A percentile compares a stretch with the other conserved stretches of the same genome.
Conservation (phyloP, 148 eudicot species). For the Salicornia ramosissima region DNA sequence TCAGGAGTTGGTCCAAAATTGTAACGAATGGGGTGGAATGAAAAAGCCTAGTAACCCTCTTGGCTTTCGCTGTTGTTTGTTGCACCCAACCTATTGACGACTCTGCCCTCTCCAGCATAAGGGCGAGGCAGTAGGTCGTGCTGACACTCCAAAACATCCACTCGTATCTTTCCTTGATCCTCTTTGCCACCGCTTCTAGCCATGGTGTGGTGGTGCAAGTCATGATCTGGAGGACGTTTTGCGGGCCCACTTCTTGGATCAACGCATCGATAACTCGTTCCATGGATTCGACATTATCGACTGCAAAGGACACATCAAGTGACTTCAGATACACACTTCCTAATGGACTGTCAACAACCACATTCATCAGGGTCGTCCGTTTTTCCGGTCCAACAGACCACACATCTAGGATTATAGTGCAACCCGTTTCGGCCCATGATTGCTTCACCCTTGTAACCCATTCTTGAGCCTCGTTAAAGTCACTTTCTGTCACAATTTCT, state of each 20-base stretch:
- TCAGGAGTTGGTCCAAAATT: no score
- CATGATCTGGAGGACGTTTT: conserved; percentile 25
- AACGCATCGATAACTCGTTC: conserved; percentile 13
- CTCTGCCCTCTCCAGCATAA: conserved; percentile 23
- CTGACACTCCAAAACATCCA: conserved; percentile 32
- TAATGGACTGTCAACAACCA: conserved; percentile 23
- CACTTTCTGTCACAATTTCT: no score
- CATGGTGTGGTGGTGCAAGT: conserved; percentile 13
- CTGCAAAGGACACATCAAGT: conserved; percentile 10
- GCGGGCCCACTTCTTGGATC: conserved; percentile 21
- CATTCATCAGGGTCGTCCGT: conserved; percentile 13
- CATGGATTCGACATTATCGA: neutral
- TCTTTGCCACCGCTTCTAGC: conserved; percentile 18
- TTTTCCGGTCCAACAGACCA: conserved; percentile 18
- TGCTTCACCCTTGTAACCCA: neutral
- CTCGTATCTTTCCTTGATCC: conserved; percentile 13
- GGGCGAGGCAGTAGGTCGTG: conserved; percentile 24
- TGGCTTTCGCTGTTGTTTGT: conserved; percentile 21
- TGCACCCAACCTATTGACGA: conserved; percentile 18
- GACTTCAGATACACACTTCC: conserved; percentile 27
- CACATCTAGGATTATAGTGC: conserved; percentile 30
- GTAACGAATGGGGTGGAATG: conserved; percentile 13
- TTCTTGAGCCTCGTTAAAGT: no score
- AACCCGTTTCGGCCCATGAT: conserved; percentile 23
- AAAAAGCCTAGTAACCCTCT: conserved; percentile 24